Evolutionary conservation across 2,329 filamentous ascomycete genomes (phyloP), one percentile per base, ranked within the genome.

Genomic region (Lasiodiplodia hormozganensis): DNA sequence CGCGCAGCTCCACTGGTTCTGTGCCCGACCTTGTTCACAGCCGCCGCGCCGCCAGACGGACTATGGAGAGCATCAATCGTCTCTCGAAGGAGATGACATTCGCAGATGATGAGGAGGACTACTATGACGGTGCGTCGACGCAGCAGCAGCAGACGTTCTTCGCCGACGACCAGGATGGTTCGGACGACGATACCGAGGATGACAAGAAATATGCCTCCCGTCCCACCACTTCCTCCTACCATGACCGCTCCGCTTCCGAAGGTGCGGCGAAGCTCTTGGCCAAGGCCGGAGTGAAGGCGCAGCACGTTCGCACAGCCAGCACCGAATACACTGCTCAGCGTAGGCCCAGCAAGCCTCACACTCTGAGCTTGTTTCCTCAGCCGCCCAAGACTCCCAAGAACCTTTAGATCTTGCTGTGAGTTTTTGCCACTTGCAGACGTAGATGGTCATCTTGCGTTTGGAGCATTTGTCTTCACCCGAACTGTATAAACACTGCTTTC

Each of bases 1-100:
- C 78, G 56, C 77, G 76, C 36, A 77, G 77, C 69, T 81, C 79
- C 28, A 75, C 76, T 36, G 78, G 78, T 23, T 80, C 78, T 62
- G 70, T 81, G 16, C 79, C 79, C 18, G 79, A 81, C 23, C 74
- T 81, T 10, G 74, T 81, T 1, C 76, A 79, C 75, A 75, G 77
- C 40, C 75, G 77, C 38, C 75, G 74, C 12, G 73, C 73, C 53
- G 73, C 73, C 53, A 74, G 77, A 11, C 76, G 72, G 31, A 75
- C 78, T 34, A 76, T 77, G 64, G 76, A 75, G 57, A 52, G 74
- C 16, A 72, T 74, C 6, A 77, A 80, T 25, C 73, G 76, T 18
- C 72, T 79, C 10, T 73, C 74, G 7, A 76, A 79, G 58, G 74
- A 79, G 57, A 71, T 79, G 36, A 64, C 47, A 0, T 64, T 64